Percentiles rank a stretch among this genome's conserved stretches.
These are phyloP conservation scores for Russula compacta DNA, from an alignment of 768 basidiomycete species.

Conservation along the genomic window DNA sequence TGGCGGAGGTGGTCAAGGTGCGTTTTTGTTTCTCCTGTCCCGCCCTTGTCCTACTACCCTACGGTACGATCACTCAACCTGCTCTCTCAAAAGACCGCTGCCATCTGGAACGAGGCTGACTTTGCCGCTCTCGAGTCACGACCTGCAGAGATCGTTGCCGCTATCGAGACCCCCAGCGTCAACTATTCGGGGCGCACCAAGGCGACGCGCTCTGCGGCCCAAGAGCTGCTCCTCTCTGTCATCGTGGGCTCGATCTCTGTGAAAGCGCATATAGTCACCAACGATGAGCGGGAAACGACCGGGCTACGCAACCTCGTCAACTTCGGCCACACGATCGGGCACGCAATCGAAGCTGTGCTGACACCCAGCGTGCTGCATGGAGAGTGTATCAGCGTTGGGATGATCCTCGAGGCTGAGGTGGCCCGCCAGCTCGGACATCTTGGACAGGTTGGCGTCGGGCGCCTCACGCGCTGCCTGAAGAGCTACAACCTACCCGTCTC, in stretches of 20 bases:
- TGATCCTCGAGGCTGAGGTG: constrained; percentile 94
- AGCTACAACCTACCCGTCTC: constrained; percentile 87
- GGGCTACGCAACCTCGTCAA: constrained; percentile 97
- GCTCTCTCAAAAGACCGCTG: constrained; percentile 65
- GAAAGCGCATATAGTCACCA: constrained; percentile 94
- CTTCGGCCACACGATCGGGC: constrained; percentile 97
- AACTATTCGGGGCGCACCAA: constrained; percentile 48
- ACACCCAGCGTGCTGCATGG: constrained; percentile 93
- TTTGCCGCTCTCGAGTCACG: constrained; percentile 84
- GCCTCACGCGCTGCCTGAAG: constrained; percentile 79
- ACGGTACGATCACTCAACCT: background rate
- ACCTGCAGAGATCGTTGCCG: constrained; percentile 75
- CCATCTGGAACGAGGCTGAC: constrained; percentile 93
- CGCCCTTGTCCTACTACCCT: background rate
- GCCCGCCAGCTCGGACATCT: constrained; percentile 82
- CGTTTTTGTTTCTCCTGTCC: background rate
- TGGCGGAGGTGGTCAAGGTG: constrained; percentile 98
- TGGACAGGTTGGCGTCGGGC: constrained; percentile 85
- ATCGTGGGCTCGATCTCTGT: constrained; percentile 91
- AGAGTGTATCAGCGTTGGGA: constrained; percentile 91
- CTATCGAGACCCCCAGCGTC: constrained; percentile 64
- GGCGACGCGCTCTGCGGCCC: constrained; percentile 62
- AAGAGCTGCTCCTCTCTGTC: constrained; percentile 78
- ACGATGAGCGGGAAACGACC: constrained; percentile 87
- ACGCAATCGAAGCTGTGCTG: constrained; percentile 94